phyloP scores from a whole-genome alignment of 129 eudicot species.

The Daucus carota region DNA sequence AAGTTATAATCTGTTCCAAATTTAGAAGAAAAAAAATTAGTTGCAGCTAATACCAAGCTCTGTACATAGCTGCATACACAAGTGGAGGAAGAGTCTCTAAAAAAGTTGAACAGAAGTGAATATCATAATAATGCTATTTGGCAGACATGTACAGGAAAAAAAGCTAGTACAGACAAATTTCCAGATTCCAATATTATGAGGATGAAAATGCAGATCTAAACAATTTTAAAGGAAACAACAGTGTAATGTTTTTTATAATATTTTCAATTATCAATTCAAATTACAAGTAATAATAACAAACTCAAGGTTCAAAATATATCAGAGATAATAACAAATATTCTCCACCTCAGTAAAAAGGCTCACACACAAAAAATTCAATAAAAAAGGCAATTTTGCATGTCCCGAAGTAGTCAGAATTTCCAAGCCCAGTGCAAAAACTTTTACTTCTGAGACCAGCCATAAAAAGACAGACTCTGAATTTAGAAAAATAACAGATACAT shows the following conservation, averaged over 20 bases:
- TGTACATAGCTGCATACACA: background rate
- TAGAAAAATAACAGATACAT: background rate
- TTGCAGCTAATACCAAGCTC: background rate
- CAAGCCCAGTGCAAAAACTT: background rate
- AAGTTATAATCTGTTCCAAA: constrained; percentile 8
- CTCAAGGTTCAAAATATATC: background rate
- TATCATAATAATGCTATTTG: background rate
- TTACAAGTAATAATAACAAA: background rate
- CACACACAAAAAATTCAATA: background rate
- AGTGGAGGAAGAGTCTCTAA: background rate
- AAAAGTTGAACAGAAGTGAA: background rate
- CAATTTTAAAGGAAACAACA: background rate
- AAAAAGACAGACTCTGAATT: background rate
- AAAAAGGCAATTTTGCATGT: background rate
- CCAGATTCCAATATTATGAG: background rate
- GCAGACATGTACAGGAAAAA: background rate
- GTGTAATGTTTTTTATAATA: background rate
- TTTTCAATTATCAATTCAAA: background rate
- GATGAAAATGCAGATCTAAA: background rate
- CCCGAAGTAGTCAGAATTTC: background rate
- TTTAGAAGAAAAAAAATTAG: background rate
- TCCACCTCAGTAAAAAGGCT: background rate
- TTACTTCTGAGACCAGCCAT: background rate
- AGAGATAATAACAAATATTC: background rate
- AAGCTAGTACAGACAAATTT: background rate